phyloP scores from a whole-genome alignment of 2,329 filamentous ascomycete species.

The Fusarium citri region DNA sequence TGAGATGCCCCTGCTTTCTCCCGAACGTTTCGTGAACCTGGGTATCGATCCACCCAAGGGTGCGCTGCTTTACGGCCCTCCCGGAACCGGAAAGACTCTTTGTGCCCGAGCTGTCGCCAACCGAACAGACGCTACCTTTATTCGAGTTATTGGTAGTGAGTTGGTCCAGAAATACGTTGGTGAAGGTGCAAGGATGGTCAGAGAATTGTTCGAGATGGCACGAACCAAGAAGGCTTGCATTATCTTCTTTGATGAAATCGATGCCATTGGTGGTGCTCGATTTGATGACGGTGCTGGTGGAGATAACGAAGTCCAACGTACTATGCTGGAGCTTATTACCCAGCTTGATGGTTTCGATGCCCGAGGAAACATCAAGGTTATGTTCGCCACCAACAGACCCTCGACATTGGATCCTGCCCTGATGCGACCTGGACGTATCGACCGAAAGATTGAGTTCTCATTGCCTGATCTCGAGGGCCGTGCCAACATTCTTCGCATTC shows the following conservation, averaged over 20 bases:
- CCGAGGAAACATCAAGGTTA: conserved; percentile 98
- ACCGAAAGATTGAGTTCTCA: conserved; percentile 98
- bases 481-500: conserved; percentile 96
- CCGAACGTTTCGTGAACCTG: conserved; percentile 97
- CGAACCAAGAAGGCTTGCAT: conserved; percentile 99
- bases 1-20: conserved; percentile 96
- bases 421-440: conserved; percentile 97
- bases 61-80: conserved; percentile 93
- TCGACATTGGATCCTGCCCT: conserved; percentile 96
- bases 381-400: conserved; percentile 98
- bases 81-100: conserved; percentile 98
- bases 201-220: conserved; percentile 99
- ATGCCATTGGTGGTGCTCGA: conserved; percentile 93
- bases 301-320: conserved; percentile 97
- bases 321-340: conserved; percentile 97
- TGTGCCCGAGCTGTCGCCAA: conserved; percentile 98
- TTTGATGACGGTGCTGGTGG: conserved; percentile 97
- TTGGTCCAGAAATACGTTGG: conserved; percentile 99
- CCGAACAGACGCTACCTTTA: conserved; percentile 97
- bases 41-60: conserved; percentile 99
- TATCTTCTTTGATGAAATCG: conserved; percentile 97
- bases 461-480: conserved; percentile 96
- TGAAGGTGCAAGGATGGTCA: conserved; percentile 97
- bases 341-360: conserved; percentile 97
- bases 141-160: conserved; percentile 97